Evolutionary conservation across 495 filamentous ascomycete species (phyloP).

Genomic region (Penicillium turbatum): DNA sequence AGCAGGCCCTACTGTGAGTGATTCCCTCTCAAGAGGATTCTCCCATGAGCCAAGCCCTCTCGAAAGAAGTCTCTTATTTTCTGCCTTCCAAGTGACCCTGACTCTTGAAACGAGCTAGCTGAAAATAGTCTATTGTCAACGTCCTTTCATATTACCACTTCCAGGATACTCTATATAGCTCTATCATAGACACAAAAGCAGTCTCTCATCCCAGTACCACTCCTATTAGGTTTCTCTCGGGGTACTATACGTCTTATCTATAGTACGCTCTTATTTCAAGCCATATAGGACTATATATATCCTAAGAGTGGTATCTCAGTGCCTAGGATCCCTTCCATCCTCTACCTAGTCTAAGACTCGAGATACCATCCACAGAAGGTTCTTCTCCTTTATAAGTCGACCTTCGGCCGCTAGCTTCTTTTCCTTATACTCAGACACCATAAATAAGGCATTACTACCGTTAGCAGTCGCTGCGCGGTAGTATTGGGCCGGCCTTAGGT

Average conservation of each 20-base stretch:
- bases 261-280: slow-evolving; percentile 2
- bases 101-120: not conserved
- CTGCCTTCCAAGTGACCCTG: not conserved
- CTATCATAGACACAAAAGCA: slow-evolving; percentile 4
- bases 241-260: slow-evolving; percentile 1
- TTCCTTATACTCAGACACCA: slow-evolving; percentile 18
- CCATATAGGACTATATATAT: slow-evolving; percentile 8
- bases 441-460: slow-evolving; percentile 25
- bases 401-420: slow-evolving; percentile 15
- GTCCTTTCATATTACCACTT: not conserved
- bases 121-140: not conserved
- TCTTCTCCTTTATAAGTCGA: slow-evolving; percentile 12
- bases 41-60: not conserved
- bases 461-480: slow-evolving; percentile 16
- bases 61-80: not conserved
- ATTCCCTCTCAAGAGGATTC: slow-evolving; percentile 9
- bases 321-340: not conserved
- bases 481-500: slow-evolving; percentile 14
- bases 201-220: slow-evolving; percentile 2
- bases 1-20: not conserved
- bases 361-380: slow-evolving; percentile 19
- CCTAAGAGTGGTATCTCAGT: slow-evolving; percentile 19
- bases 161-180: not conserved
- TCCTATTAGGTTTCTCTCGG: slow-evolving; percentile 5
- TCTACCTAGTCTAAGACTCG: slow-evolving; percentile 13